phyloP scores from a whole-genome alignment of 257 asterid genomes.

The Solanum okadae region DNA sequence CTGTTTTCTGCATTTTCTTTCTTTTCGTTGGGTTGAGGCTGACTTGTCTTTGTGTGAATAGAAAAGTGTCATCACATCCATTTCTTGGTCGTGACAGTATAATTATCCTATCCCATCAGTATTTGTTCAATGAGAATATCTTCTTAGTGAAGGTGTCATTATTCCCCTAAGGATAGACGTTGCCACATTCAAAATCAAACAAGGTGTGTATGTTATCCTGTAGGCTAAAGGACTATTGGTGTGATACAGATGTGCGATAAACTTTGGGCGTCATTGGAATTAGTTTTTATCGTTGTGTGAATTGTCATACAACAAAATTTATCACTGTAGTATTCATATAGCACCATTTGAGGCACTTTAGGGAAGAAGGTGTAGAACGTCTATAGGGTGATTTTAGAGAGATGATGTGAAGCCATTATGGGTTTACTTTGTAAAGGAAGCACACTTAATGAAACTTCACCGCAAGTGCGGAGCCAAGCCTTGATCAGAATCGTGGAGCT shows the following conservation, averaged over 20 bases:
- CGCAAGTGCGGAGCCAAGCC: background rate
- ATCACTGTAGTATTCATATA: background rate
- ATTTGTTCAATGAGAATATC: too few relatives aligned
- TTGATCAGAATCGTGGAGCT: background rate
- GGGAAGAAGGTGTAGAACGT: too few relatives aligned
- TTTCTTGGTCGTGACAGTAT: too few relatives aligned
- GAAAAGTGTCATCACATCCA: too few relatives aligned
- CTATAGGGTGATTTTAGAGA: background rate
- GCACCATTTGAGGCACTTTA: background rate
- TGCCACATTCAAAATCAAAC: too few relatives aligned
- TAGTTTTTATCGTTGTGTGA: background rate
- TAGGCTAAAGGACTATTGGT: background rate
- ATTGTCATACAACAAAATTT: background rate
- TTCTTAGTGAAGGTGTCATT: too few relatives aligned
- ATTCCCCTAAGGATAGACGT: too few relatives aligned
- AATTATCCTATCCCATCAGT: too few relatives aligned
- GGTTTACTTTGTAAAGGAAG: background rate
- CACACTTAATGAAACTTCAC: background rate
- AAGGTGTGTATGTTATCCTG: background rate
- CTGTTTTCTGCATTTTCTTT: too few relatives aligned
- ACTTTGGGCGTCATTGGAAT: background rate
- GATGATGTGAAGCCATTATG: background rate
- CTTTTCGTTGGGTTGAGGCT: too few relatives aligned
- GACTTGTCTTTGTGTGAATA: too few relatives aligned
- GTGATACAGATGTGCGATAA: background rate